Percentiles rank a stretch among this genome's conserved stretches.
Conservation (phyloP, 139 green algal species). For the Chlorella sp. region DNA sequence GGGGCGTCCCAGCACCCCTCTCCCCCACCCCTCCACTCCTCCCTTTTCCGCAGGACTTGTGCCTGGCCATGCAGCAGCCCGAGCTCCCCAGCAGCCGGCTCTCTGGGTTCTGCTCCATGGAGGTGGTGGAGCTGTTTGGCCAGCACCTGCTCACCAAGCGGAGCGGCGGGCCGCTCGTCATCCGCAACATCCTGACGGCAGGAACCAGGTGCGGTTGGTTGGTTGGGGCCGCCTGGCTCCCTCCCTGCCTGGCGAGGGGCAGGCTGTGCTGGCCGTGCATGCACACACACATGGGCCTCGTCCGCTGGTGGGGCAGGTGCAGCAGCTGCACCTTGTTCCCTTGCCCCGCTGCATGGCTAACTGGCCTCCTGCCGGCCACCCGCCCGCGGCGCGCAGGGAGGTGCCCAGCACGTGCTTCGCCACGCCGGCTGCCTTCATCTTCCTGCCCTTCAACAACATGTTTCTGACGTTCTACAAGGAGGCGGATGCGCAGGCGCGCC, state of each 20-base stretch:
- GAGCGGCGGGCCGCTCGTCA: neutral
- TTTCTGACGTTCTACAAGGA: conserved; percentile 15
- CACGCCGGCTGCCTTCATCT: conserved; percentile 1
- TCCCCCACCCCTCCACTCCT: too few species aligned
- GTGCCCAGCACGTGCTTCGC: neutral
- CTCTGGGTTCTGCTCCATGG: neutral
- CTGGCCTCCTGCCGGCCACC: too few species aligned
- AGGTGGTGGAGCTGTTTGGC: conserved; percentile 31
- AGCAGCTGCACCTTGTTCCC: too few species aligned
- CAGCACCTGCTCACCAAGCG: conserved; percentile 15
- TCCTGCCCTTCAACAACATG: conserved; percentile 20
- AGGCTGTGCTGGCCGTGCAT: too few species aligned
- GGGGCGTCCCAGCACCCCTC: too few species aligned
- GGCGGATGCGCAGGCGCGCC: neutral
- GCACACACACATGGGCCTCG: too few species aligned
- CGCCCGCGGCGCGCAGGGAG: neutral
- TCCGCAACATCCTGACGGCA: neutral
- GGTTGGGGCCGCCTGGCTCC: too few species aligned
- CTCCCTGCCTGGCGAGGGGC: too few species aligned
- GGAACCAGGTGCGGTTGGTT: neutral
- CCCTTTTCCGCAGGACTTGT: neutral
- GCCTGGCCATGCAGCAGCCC: neutral
- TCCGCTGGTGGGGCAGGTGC: neutral
- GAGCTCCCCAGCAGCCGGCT: neutral
- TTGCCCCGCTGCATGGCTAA: too few species aligned